Percentiles rank a stretch among this genome's conserved stretches.
Conservation (phyloP, 2,329 filamentous ascomycete species). For the Botrytis medusae region DNA sequence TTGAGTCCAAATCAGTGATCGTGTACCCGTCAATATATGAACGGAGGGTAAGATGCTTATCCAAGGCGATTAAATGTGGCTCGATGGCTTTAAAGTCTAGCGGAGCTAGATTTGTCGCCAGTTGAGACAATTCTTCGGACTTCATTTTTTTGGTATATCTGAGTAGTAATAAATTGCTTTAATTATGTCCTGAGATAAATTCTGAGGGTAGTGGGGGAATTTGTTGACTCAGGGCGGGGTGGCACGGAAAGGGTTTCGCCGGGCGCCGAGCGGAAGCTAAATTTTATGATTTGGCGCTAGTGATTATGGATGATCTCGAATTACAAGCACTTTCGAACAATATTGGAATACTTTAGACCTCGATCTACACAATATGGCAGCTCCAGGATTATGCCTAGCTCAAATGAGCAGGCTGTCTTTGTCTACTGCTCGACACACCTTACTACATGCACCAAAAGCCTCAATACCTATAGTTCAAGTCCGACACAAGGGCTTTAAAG, state of each 20-base stretch:
- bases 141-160: slow-evolving; percentile 47
- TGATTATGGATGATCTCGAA: slow-evolving; percentile 15
- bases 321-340: neutral
- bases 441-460: slow-evolving; percentile 24
- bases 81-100: slow-evolving; percentile 83
- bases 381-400: slow-evolving; percentile 37
- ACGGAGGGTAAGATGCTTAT: slow-evolving; percentile 83
- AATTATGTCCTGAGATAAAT: slow-evolving; percentile 22
- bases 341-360: slow-evolving; percentile 1
- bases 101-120: slow-evolving; percentile 52
- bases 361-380: slow-evolving; percentile 34
- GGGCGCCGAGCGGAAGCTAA: slow-evolving; percentile 17
- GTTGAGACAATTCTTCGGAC: slow-evolving; percentile 53
- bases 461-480: slow-evolving; percentile 31
- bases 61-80: slow-evolving; percentile 70
- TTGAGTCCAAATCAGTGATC: slow-evolving; percentile 73
- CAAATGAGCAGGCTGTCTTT: slow-evolving; percentile 39
- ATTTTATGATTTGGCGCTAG: slow-evolving; percentile 17
- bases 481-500: slow-evolving; percentile 25
- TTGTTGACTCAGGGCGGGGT: slow-evolving; percentile 21
- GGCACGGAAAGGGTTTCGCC: slow-evolving; percentile 24
- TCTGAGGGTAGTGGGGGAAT: slow-evolving; percentile 26
- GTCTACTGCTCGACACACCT: slow-evolving; percentile 24
- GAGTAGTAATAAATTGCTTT: slow-evolving; percentile 13
- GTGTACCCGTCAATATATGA: slow-evolving; percentile 83